Conservation (phyloP, 805 yeast genomes). For the Nakazawaea wyomingensis region DNA sequence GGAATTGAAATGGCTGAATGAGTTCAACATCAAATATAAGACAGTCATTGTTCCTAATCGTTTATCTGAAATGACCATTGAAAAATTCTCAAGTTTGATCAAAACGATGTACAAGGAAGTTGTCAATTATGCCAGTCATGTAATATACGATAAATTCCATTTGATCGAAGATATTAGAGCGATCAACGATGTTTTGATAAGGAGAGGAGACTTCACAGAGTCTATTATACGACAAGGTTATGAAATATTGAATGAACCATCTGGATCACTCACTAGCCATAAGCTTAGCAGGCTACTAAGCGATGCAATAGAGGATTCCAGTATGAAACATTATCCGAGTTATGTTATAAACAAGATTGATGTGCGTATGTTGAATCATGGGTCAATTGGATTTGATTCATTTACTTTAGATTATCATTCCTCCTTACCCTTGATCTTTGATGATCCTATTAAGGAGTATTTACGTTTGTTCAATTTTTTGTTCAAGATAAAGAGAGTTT, state of each 20-base stretch:
- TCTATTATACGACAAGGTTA: constrained; percentile 52
- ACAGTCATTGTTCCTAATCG: constrained; percentile 21
- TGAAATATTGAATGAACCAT: constrained; percentile 51
- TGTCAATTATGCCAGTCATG: constrained; percentile 41
- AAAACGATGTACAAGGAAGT: constrained; percentile 47
- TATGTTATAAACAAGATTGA: constrained; percentile 56
- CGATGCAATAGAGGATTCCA: constrained; percentile 55
- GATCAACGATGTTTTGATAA: constrained; percentile 64
- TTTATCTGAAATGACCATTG: constrained; percentile 24
- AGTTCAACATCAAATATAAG: constrained; percentile 28
- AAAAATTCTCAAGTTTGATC: constrained; percentile 28
- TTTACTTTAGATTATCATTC: constrained; percentile 77
- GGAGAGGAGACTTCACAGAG: constrained; percentile 80
- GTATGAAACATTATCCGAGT: constrained; percentile 35
- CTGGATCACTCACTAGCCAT: constrained; percentile 58
- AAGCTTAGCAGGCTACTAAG: constrained; percentile 60
- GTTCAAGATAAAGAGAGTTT: constrained; percentile 70
- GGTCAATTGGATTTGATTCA: constrained; percentile 82
- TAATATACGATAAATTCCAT: constrained; percentile 44
- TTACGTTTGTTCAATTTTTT: constrained; percentile 78
- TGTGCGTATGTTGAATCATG: constrained; percentile 77
- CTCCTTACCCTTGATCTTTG: constrained; percentile 35
- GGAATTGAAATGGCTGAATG: constrained; percentile 60
- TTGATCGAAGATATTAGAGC: constrained; percentile 52
- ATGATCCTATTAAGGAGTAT: constrained; percentile 54